phyloP scores from a whole-genome alignment of 2,329 filamentous ascomycete species.

The Colletotrichum scovillei region DNA sequence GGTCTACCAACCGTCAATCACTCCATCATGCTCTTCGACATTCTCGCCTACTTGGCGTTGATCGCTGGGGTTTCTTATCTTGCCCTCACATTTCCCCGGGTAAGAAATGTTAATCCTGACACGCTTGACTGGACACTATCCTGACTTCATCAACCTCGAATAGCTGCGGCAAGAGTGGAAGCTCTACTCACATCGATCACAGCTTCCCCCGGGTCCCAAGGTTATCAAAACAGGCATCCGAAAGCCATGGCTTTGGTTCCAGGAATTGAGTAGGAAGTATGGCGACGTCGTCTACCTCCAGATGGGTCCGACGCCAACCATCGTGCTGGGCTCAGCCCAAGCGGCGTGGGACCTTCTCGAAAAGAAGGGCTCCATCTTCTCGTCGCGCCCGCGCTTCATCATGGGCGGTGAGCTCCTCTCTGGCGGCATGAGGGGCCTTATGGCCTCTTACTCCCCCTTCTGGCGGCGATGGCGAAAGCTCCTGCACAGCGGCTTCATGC shows the following conservation, averaged over 20 bases:
- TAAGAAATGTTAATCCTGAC: conserved; percentile 24
- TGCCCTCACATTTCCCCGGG: conserved; percentile 41
- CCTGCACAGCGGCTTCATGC: conserved; percentile 56
- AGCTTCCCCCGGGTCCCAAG: conserved; percentile 53
- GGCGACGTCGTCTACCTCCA: conserved; percentile 57
- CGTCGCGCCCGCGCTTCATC: conserved; percentile 57
- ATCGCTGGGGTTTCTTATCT: conserved; percentile 41
- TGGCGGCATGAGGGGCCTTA: conserved; percentile 53
- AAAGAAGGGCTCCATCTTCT: conserved; percentile 55
- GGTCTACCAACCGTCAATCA: neutral
- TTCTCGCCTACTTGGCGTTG: conserved; percentile 37
- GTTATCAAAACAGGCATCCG: conserved; percentile 48
- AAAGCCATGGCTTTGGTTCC: conserved; percentile 57
- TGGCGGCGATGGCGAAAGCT: conserved; percentile 57
- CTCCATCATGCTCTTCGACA: neutral
- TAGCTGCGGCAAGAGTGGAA: conserved; percentile 52
- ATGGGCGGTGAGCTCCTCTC: conserved; percentile 57
- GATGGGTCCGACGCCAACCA: conserved; percentile 53
- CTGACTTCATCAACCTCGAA: neutral
- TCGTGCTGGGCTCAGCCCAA: conserved; percentile 54
- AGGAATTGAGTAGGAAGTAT: conserved; percentile 49
- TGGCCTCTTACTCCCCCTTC: conserved; percentile 54
- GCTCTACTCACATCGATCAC: conserved; percentile 49
- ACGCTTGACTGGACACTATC: neutral
- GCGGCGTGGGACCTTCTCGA: conserved; percentile 57